Evolutionary conservation across 169 alveolate species (phyloP).

Genomic region (Eimeria sp.): DNA sequence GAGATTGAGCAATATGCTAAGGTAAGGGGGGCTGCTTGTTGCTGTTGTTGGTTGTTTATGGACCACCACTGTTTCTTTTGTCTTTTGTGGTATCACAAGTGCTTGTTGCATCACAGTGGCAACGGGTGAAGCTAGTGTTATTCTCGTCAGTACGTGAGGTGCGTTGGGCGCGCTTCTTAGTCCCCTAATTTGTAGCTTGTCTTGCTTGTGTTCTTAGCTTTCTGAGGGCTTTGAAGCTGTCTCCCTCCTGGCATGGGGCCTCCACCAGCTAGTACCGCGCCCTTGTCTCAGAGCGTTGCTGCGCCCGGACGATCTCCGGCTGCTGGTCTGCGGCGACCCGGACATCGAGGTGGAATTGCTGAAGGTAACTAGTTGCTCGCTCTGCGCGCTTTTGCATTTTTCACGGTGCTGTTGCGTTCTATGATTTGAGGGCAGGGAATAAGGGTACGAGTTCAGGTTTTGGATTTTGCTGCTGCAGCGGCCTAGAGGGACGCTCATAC

Average conservation of each 20-base stretch:
- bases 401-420: background rate
- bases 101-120: background rate
- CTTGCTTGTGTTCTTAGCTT: background rate
- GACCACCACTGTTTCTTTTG: background rate
- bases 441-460: too few species aligned
- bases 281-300: constrained; percentile 73
- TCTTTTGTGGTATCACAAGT: background rate
- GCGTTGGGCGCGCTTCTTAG: background rate
- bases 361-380: constrained; percentile 22
- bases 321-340: constrained; percentile 69
- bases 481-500: background rate
- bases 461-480: background rate
- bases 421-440: background rate
- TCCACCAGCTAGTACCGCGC: constrained; percentile 63
- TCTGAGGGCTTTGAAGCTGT: constrained; percentile 67
- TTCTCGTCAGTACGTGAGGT: background rate
- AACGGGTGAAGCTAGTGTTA: background rate
- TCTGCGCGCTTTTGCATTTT: background rate
- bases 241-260: constrained; percentile 64
- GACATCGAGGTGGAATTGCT: constrained; percentile 69
- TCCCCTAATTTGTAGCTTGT: background rate
- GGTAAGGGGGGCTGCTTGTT: background rate
- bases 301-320: constrained; percentile 59
- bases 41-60: background rate
- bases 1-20: background rate